A percentile compares a stretch with the other conserved stretches of the same genome.
These are phyloP conservation scores for Drechslerella dactyloides DNA, from an alignment of 2,329 filamentous ascomycete genomes.

Conservation along the genomic window DNA sequence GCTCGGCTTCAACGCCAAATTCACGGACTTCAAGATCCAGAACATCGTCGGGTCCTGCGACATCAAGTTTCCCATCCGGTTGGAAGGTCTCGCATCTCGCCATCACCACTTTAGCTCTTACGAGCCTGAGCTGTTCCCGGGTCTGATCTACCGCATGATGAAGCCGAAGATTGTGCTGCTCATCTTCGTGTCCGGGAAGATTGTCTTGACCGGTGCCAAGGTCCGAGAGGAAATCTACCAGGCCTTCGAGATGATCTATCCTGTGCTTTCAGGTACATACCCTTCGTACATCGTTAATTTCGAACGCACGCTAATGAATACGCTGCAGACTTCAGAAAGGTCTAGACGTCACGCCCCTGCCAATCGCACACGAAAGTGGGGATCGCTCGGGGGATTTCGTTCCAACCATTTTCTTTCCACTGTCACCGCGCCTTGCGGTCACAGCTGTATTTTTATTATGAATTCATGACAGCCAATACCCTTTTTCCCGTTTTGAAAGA, in stretches of 20 bases:
- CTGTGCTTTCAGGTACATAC: conserved; percentile 81
- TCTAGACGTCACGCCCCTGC: conserved; percentile 58
- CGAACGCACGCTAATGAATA: conserved; percentile 50
- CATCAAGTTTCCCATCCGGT: conserved; percentile 98
- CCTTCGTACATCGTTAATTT: conserved; percentile 53
- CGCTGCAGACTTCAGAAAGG: conserved; percentile 68
- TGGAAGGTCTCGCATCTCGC: conserved; percentile 92
- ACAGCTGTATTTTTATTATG: conserved; percentile 51
- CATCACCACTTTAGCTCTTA: conserved; percentile 99
- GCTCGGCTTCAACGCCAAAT: conserved; percentile 98
- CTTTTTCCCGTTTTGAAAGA: conserved; percentile 16
- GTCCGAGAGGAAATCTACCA: conserved; percentile 98
- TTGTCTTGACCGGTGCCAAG: conserved; percentile 95
- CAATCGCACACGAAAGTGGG: conserved; percentile 32
- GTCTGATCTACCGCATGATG: conserved; percentile 99
- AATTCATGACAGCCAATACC: conserved; percentile 44
- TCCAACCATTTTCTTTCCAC: conserved; percentile 30
- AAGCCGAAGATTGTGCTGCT: conserved; percentile 98
- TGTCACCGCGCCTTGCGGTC: conserved; percentile 23
- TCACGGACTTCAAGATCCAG: conserved; percentile 99
- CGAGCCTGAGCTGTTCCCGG: conserved; percentile 96
- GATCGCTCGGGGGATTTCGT: conserved; percentile 23
- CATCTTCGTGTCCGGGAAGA: conserved; percentile 98
- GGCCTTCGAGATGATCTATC: conserved; percentile 96
- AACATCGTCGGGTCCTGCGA: conserved; percentile 99